Evolutionary conservation across 2,329 filamentous ascomycete species (phyloP), one percentile per base, ranked within the genome.

Genomic region (Didymella segeticola): DNA sequence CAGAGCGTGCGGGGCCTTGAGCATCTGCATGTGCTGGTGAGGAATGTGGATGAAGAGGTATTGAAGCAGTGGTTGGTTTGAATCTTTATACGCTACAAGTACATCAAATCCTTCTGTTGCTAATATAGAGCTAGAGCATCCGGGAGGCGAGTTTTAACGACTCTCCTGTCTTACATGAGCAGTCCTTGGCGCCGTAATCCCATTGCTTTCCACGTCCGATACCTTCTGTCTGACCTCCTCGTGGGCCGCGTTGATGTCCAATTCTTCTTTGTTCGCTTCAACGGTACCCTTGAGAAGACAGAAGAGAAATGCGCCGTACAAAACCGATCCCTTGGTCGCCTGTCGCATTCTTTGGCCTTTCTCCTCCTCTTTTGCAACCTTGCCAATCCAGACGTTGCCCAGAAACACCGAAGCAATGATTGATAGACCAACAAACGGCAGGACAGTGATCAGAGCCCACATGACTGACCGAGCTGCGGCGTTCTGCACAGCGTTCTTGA

Each of bases 21-120:
- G 89, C 5, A 87, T 86, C 49, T 89, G 83, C 71, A 96, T 91
- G 41, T 95, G 85, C 20, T 88, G 86, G 58, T 86, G 83, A 55
- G 88, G 86, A 37, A 91, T 83, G 61, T 90, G 86, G 67, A 89
- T 84, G 64, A 93, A 15, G 80, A 63, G 19, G 57, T 70, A 2
- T 45, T 72, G 57, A 48, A 54, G 33, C 34, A 45, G n/a, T 54
- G 51, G 51, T 23, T 54, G 33, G 39, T 48, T 9, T 54, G 27
- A 43, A 12, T 12, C 1, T 11, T 8, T 37, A 8, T 1, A 29
- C 5, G 20, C 30, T 31, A 34, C n/a, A 2, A 14, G 17, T 27
- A 38, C 26, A 37, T 19, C 33, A n/a, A 20, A 11, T 14, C 7
- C 10, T 22, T 20, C 19, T 17, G 37, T 10, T 17, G 31, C 31